A percentile compares a stretch with the other conserved stretches of the same genome.
phyloP scores from a whole-genome alignment of 169 alveolate genomes.

The Babesia caballi region DNA sequence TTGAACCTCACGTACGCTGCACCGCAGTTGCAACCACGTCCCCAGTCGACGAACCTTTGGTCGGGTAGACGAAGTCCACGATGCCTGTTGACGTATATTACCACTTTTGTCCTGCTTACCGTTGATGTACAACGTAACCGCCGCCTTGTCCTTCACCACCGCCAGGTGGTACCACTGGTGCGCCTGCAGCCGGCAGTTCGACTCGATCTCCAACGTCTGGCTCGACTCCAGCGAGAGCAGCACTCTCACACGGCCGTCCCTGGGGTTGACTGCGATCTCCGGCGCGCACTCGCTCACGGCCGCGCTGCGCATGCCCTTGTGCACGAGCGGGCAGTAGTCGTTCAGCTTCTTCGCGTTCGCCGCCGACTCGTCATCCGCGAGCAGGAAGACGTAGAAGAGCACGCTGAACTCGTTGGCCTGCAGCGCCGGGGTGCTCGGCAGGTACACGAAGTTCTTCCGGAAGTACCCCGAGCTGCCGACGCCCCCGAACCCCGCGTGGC shows the following conservation, averaged over 20 bases:
- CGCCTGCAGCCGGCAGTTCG: slow-evolving; percentile 63
- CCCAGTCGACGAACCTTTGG: slow-evolving; percentile 27
- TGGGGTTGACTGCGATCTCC: slow-evolving; percentile 80
- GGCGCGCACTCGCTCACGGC: slow-evolving; percentile 82
- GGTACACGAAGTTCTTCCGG: slow-evolving; percentile 77
- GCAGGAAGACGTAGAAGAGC: slow-evolving; percentile 74
- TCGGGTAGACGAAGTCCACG: slow-evolving; percentile 33
- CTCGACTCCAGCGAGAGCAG: slow-evolving; percentile 58
- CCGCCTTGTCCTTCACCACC: slow-evolving; percentile 48
- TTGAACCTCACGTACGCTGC: slow-evolving; percentile 49
- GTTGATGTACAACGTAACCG: slow-evolving; percentile 35
- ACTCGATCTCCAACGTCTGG: slow-evolving; percentile 69
- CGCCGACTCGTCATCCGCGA: slow-evolving; percentile 72
- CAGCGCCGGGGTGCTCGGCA: slow-evolving; percentile 68
- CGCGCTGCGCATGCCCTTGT: slow-evolving; percentile 76
- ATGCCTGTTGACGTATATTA: too few species aligned
- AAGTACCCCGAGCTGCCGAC: slow-evolving; percentile 80
- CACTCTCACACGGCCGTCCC: slow-evolving; percentile 78
- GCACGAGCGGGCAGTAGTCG: slow-evolving; percentile 80
- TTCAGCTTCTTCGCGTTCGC: slow-evolving; percentile 39
- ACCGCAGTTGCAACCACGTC: background rate
- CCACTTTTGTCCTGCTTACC: background rate
- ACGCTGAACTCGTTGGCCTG: slow-evolving; percentile 75
- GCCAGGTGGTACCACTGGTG: slow-evolving; percentile 86
- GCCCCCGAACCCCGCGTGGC: slow-evolving; percentile 86